Percentiles rank a stretch among this genome's conserved stretches.
phyloP scores from a whole-genome alignment of 352 stramenopile species.

The Thalassiosira sp. region DNA sequence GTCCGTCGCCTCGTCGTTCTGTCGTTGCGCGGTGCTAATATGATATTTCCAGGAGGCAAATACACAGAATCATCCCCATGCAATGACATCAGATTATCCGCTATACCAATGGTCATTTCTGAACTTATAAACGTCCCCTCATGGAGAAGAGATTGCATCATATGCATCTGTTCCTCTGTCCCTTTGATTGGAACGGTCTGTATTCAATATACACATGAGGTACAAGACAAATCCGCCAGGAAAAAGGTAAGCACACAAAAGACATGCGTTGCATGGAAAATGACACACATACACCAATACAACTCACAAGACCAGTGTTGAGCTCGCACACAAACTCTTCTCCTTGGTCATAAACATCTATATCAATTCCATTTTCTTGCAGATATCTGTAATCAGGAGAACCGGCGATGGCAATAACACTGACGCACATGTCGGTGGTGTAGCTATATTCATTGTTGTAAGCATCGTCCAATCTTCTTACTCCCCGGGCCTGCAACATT shows the following conservation, averaged over 20 bases:
- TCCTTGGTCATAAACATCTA: constrained; percentile 18
- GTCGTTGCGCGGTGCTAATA: constrained; percentile 1
- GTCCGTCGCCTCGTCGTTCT: not conserved
- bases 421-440: constrained; percentile 15
- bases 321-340: constrained; percentile 43
- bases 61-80: constrained; percentile 13
- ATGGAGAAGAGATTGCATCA: constrained; percentile 23
- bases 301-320: constrained; percentile 5
- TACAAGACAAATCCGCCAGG: too few species aligned
- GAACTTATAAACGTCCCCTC: constrained; percentile 29
- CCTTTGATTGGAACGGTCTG: constrained; percentile 28
- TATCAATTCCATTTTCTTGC: constrained; percentile 8
- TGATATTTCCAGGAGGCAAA: constrained; percentile 27
- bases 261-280: too few species aligned
- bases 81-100: constrained; percentile 2
- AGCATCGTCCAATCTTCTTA: not conserved
- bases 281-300: too few species aligned
- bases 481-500: not conserved
- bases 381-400: constrained; percentile 24
- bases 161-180: constrained; percentile 18
- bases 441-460: too few species aligned
- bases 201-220: too few species aligned
- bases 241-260: too few species aligned
- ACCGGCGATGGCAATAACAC: constrained; percentile 20
- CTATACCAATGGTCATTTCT: constrained; percentile 32